Evolutionary conservation across 495 filamentous ascomycete genomes (phyloP).

Genomic region (Xylaria telfairii): DNA sequence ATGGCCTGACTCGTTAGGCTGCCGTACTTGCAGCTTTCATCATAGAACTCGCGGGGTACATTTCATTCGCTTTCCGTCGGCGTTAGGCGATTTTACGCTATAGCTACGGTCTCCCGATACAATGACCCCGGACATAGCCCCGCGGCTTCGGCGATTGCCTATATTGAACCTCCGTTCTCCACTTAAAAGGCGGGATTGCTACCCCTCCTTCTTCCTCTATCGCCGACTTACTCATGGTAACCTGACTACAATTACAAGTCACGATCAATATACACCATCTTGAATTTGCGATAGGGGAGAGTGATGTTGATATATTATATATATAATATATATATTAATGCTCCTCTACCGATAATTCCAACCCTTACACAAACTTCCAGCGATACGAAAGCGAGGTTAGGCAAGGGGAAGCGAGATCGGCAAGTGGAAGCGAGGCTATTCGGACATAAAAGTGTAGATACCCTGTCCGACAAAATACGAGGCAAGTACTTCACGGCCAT

Average conservation of each 20-base stretch:
- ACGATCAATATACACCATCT: not conserved
- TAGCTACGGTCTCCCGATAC: not conserved
- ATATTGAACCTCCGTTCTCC: slow-evolving; percentile 14
- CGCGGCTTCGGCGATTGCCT: slow-evolving; percentile 14
- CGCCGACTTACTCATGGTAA: not conserved
- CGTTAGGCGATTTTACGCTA: not conserved
- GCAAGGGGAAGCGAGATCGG: too few species aligned
- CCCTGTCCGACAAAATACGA: too few species aligned
- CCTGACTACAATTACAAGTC: not conserved
- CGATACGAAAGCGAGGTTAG: too few species aligned
- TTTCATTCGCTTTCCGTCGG: not conserved
- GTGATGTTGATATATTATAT: not conserved
- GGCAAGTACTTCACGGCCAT: too few species aligned
- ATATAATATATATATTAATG: not conserved
- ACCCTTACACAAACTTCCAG: not conserved
- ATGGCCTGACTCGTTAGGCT: not conserved
- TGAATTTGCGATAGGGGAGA: not conserved
- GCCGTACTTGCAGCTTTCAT: not conserved
- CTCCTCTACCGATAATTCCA: not conserved
- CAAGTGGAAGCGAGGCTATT: too few species aligned
- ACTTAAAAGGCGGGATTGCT: not conserved
- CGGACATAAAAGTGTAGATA: too few species aligned
- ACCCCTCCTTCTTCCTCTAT: not conserved
- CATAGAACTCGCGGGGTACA: not conserved
- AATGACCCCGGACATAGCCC: not conserved